Conservation (phyloP, 2,329 filamentous ascomycete genomes). For the Drechslera avenae region DNA sequence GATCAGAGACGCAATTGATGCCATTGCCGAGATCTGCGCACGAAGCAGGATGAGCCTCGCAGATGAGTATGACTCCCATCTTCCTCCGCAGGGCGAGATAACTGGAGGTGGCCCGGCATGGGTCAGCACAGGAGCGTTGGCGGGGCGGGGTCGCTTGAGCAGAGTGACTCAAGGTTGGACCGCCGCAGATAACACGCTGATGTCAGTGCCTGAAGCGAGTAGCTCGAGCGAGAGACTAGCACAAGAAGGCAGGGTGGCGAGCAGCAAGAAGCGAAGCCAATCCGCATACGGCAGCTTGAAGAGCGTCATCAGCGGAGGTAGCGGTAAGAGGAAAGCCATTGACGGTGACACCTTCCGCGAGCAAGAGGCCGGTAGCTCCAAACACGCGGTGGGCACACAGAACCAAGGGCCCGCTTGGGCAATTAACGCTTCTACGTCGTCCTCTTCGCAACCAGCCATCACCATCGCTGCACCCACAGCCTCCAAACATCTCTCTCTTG, state of each 20-base stretch:
- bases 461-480: conserved; percentile 41
- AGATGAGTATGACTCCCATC: conserved; percentile 66
- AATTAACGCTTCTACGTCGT: conserved; percentile 31
- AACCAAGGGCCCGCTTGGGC: conserved; percentile 35
- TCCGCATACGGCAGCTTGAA: conserved; percentile 48
- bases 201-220: conserved; percentile 55
- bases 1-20: conserved; percentile 62
- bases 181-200: conserved; percentile 49
- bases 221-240: conserved; percentile 52
- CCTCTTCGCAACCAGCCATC: conserved; percentile 38
- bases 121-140: conserved; percentile 38
- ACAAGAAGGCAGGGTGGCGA: conserved; percentile 31
- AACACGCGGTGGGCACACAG: conserved; percentile 10
- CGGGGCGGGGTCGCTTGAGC: conserved; percentile 39
- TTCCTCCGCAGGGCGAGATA: conserved; percentile 66
- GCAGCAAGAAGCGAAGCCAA: conserved; percentile 40
- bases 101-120: conserved; percentile 35
- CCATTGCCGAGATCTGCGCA: conserved; percentile 67
- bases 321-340: conserved; percentile 35
- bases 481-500: conserved; percentile 45
- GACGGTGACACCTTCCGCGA: conserved; percentile 28
- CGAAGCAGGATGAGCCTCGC: conserved; percentile 65
- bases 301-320: conserved; percentile 46
- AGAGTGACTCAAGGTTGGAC: conserved; percentile 43
- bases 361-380: conserved; percentile 21